These are phyloP conservation scores for Hemisphaericaspora subhashii DNA, from an alignment of 1,139 yeast genomes.

Conservation along the genomic window DNA sequence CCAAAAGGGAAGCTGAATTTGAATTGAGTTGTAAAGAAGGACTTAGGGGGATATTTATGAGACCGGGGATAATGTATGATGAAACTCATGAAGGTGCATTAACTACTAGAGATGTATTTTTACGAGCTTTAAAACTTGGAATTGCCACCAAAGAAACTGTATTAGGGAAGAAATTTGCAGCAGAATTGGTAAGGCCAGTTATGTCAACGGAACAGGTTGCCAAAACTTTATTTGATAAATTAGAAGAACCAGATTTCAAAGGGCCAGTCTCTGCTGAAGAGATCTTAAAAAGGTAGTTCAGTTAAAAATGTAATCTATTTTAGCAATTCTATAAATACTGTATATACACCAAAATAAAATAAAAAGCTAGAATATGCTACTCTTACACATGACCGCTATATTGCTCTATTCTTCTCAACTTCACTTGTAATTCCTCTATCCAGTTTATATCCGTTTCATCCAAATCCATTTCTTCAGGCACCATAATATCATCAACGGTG, in stretches of 20 bases:
- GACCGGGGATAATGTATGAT: conserved; percentile 88
- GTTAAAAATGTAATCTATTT: no score
- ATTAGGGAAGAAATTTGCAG: conserved; percentile 36
- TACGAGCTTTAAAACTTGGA: conserved; percentile 31
- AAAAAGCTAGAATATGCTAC: no score
- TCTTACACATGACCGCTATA: not conserved
- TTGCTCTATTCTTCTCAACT: conserved; percentile 9
- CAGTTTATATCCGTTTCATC: conserved; percentile 28
- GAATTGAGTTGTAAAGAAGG: conserved; percentile 45
- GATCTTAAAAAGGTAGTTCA: conserved; percentile 22
- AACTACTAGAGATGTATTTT: conserved; percentile 31
- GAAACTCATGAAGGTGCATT: conserved; percentile 30
- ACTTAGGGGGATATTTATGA: conserved; percentile 59
- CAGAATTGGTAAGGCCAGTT: conserved; percentile 58
- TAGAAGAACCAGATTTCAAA: conserved; percentile 47
- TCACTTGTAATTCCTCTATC: conserved; percentile 25
- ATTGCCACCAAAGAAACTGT: conserved; percentile 43
- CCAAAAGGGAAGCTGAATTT: conserved; percentile 77
- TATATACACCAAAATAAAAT: no score
- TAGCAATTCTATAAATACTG: no score
- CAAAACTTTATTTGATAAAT: conserved; percentile 51
- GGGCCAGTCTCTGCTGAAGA: conserved; percentile 66
- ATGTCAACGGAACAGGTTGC: conserved; percentile 74
- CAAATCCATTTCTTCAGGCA: conserved; percentile 26
- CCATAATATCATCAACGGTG: conserved; percentile 17